Base-by-base conservation (phyloP, 1,284 basidiomycete species). In the Laetiporus sulphureus region DNA sequence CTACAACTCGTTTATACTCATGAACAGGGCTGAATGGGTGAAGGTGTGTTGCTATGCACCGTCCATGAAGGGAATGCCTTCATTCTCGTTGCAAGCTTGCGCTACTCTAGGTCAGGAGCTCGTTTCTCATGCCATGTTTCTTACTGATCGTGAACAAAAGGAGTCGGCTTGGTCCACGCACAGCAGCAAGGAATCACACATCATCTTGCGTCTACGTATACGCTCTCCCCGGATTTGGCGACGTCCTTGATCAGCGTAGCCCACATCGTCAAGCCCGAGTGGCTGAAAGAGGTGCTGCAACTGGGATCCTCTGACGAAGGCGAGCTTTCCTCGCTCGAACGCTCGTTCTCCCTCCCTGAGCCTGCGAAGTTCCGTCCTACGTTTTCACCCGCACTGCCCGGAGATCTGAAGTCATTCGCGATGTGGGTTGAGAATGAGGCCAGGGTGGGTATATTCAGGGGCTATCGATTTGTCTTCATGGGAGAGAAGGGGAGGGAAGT, bases 381-480 rank as follows among this genome's bases (percentile, higher is more conserved):
- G 0, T 81, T 80, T 47, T 67, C 73, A 3, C 60, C 73, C 1
- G 58, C 67, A 2, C 61, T 86, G 0, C 58, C 69, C 0, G 41
- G 68, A 0, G 49, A 64, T 2, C 64, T 80, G 30, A 78, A 77
- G 55, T 64, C 60, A 1, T 64, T 72, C 53, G 68, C 65, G 16
- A 59, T 73, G 2, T 87, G 83, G 84, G 73, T 79, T 45, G 75
- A 76, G 0, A 77, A 77, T 43, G 78, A 79, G 52, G 73, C 68
- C 42, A 69, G 83, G 11, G 47, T 72, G 8, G 65, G 67, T 34
- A 63, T 87, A 48, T 67, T 87, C 18, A 56, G 60, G 5, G 58
- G 59, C 0, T 70, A 67, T 47, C 66, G 77, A 7, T 81, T 85
- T 49, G 52, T 86, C 3, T 76, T 79, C 41, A 62, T 80, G 1